Evolutionary conservation across 202 grass and related monocot species (phyloP).

Genomic region (Cymbopogon flexuosus): DNA sequence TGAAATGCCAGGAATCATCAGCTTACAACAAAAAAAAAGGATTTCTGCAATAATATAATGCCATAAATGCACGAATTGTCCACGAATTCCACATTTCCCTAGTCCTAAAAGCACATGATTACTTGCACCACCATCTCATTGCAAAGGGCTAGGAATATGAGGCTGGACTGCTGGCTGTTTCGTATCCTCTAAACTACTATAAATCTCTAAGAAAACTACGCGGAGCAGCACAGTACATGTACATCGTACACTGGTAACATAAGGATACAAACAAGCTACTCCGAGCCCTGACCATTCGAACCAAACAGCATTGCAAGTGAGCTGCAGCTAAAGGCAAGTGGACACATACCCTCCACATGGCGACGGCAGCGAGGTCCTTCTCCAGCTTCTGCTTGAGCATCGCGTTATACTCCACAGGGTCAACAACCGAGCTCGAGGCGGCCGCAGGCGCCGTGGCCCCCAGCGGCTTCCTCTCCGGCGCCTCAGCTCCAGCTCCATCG

Average conservation of each 20-base stretch:
- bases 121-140: not conserved
- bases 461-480: conserved; percentile 27
- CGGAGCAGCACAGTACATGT: too few relatives aligned
- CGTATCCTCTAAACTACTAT: not conserved
- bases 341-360: conserved; percentile 61
- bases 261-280: not conserved
- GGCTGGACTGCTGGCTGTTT: not conserved
- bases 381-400: conserved; percentile 91
- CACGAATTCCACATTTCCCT: not conserved
- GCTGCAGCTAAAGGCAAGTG: not conserved
- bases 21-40: not conserved
- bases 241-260: too few relatives aligned
- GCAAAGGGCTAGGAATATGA: not conserved
- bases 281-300: not conserved
- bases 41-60: not conserved
- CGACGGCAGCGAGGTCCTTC: conserved; percentile 77
- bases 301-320: not conserved
- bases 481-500: conserved; percentile 4
- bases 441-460: not conserved
- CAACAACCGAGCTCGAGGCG: conserved; percentile 18
- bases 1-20: not conserved
- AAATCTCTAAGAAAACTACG: too few relatives aligned
- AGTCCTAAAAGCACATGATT: not conserved
- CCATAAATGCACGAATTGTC: not conserved
- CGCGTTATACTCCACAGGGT: conserved; percentile 59